These are phyloP conservation scores for Melastoma candidum DNA, from an alignment of 441 rosid species.

Conservation along the genomic window DNA sequence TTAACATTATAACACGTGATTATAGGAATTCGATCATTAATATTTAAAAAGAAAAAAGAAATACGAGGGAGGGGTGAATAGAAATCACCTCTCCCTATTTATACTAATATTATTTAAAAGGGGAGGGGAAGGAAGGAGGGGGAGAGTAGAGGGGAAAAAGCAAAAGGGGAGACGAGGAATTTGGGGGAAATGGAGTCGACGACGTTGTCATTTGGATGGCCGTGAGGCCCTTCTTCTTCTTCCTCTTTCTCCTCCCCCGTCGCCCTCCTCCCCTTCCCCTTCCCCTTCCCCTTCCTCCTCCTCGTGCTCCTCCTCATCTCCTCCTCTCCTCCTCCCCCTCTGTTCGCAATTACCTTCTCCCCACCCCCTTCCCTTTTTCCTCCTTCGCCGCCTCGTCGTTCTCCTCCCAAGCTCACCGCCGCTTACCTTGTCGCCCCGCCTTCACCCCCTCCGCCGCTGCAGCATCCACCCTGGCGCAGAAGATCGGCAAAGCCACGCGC, in stretches of 20 bases:
- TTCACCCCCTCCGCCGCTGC: constrained; percentile 22
- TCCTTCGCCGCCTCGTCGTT: background rate
- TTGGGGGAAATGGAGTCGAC: background rate
- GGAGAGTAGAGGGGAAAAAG: background rate
- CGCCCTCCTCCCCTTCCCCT: constrained; percentile 1
- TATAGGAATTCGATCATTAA: no score
- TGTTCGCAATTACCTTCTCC: background rate
- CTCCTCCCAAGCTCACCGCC: constrained; percentile 33
- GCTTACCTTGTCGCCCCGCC: constrained; percentile 24
- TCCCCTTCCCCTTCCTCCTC: constrained; percentile 4
- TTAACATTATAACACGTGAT: no score
- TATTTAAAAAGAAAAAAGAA: no score
- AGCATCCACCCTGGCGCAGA: constrained; percentile 68
- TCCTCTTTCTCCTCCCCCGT: constrained; percentile 22
- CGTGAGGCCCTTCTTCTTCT: constrained; percentile 50
- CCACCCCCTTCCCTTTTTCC: background rate
- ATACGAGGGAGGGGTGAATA: no score
- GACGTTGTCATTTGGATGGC: constrained; percentile 36
- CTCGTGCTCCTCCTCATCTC: constrained; percentile 17
- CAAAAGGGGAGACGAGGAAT: background rate
- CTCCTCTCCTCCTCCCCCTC: constrained; percentile 9
- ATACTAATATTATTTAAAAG: no score
- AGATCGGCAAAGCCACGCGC: constrained; percentile 80
- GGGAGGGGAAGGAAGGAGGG: background rate
- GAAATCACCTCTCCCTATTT: no score